Evolutionary conservation across 306 rosid genomes (phyloP).

Genomic region (Prunus salicina): DNA sequence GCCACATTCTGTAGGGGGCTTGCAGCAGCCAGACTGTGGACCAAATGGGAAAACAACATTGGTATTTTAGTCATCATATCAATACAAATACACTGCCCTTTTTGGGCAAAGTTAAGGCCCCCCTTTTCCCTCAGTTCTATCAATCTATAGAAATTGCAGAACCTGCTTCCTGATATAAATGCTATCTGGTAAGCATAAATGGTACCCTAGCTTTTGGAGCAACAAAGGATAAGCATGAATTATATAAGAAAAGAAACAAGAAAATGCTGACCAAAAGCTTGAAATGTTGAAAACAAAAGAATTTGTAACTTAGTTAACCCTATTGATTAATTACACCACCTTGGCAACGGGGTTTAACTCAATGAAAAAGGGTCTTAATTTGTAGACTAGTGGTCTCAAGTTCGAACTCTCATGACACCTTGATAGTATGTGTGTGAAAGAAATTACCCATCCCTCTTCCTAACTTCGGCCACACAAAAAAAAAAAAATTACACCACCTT

Average conservation of each 20-base stretch:
- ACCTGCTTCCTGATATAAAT: neutral
- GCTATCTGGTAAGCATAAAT: neutral
- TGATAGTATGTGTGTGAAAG: too few species aligned
- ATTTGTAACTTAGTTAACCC: neutral
- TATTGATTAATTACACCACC: too few species aligned
- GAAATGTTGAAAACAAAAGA: neutral
- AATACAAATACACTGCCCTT: neutral
- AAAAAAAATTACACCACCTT: too few species aligned
- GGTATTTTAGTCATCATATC: neutral
- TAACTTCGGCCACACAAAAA: too few species aligned
- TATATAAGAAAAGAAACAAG: neutral
- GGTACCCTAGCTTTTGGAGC: neutral
- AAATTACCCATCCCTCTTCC: too few species aligned
- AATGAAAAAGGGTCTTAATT: too few species aligned
- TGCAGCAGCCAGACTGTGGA: constrained; percentile 93
- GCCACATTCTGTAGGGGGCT: constrained; percentile 85
- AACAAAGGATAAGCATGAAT: neutral
- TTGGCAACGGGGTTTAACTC: too few species aligned
- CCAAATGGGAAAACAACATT: neutral
- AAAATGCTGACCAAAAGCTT: neutral
- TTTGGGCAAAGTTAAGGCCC: neutral
- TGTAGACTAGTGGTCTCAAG: too few species aligned
- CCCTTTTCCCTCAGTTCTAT: neutral
- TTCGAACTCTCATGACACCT: too few species aligned
- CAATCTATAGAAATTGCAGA: neutral